phyloP scores from a whole-genome alignment of 768 basidiomycete genomes.

The Lactarius deliciosus region DNA sequence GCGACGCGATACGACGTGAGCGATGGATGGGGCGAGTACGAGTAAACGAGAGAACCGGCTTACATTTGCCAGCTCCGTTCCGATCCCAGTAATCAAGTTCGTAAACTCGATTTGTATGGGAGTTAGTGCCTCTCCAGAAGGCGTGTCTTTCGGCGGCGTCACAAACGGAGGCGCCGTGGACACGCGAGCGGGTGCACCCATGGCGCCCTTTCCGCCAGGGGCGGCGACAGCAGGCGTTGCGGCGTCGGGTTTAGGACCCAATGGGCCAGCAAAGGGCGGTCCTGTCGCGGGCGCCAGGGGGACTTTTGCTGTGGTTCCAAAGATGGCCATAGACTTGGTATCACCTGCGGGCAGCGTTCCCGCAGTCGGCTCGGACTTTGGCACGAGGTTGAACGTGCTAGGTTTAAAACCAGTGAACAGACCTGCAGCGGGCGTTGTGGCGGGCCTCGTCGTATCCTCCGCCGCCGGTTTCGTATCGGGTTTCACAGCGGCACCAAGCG shows the following conservation, averaged over 20 bases:
- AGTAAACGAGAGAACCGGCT: slow-evolving; percentile 33
- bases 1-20: not conserved
- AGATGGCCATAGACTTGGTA: slow-evolving; percentile 1
- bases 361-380: slow-evolving; percentile 14
- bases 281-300: slow-evolving; percentile 19
- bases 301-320: not conserved
- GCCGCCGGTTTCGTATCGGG: not conserved
- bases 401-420: not conserved
- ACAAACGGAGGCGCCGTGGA: not conserved
- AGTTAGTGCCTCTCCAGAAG: slow-evolving; percentile 42
- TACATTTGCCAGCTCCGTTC: slow-evolving; percentile 59
- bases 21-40: not conserved
- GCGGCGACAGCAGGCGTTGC: not conserved
- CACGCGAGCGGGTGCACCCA: not conserved
- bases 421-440: not conserved
- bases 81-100: slow-evolving; percentile 47
- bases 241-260: not conserved
- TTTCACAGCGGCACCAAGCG: slow-evolving; percentile 7
- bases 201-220: not conserved
- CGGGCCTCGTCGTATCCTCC: slow-evolving; percentile 5
- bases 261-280: slow-evolving; percentile 21
- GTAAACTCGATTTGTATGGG: slow-evolving; percentile 70
- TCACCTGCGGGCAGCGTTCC: not conserved
- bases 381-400: slow-evolving; percentile 8
- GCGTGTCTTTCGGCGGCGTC: slow-evolving; percentile 19